Conservation (phyloP, 164 flowering plant species). For the Magnolia sinica region DNA sequence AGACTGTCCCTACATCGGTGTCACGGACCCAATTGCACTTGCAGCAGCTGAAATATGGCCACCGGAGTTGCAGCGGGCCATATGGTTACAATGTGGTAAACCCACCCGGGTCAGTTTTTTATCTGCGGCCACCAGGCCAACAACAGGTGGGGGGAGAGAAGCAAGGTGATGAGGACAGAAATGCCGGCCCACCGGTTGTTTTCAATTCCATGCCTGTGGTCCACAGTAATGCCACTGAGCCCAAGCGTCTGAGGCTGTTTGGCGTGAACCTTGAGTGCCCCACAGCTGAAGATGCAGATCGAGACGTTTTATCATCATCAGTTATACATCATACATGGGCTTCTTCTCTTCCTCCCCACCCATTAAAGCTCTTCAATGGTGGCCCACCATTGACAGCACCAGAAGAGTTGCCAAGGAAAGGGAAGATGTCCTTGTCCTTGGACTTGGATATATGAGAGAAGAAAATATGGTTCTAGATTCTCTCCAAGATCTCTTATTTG, state of each 20-base stretch:
- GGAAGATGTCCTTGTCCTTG: constrained; percentile 15
- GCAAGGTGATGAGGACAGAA: constrained; percentile 2
- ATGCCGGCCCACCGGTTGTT: constrained; percentile 26
- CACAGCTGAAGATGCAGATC: constrained; percentile 32
- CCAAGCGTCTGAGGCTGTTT: constrained; percentile 69
- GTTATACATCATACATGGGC: too few species aligned
- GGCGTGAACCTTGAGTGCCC: constrained; percentile 92
- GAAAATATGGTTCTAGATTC: background rate
- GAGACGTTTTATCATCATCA: background rate
- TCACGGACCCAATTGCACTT: constrained; percentile 8
- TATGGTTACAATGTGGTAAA: constrained; percentile 24
- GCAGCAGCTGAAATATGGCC: constrained; percentile 20
- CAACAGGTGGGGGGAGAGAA: constrained; percentile 21
- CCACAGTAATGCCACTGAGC: constrained; percentile 50
- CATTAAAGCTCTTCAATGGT: constrained; percentile 12
- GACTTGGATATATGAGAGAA: constrained; percentile 5
- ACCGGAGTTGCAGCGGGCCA: background rate
- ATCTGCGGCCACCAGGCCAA: constrained; percentile 10
- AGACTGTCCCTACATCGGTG: background rate
- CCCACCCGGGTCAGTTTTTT: constrained; percentile 17
- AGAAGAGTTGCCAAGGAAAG: constrained; percentile 11
- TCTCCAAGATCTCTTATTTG: background rate
- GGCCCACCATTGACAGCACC: background rate
- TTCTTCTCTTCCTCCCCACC: constrained; percentile 10
- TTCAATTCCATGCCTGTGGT: constrained; percentile 74